These are phyloP conservation scores for Parastagonospora nodorum DNA, from an alignment of 2,329 filamentous ascomycete species.

Conservation along the genomic window DNA sequence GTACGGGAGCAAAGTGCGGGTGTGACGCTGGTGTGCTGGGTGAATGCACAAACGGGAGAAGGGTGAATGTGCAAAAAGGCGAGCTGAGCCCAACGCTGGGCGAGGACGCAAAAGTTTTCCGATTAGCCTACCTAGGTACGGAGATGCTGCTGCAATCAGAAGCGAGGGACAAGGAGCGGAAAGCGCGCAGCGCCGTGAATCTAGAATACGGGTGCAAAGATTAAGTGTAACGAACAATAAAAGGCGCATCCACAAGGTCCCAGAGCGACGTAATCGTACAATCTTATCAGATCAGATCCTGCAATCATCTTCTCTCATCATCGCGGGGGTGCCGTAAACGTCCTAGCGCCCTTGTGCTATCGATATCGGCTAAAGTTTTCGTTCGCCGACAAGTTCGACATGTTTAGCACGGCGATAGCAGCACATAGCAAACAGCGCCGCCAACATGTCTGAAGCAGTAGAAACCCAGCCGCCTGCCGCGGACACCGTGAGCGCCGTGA, in stretches of 20 bases:
- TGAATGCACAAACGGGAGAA: constrained; percentile 26
- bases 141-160: constrained; percentile 23
- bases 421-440: constrained; percentile 13
- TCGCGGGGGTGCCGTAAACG: constrained; percentile 3
- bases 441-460: constrained; percentile 36
- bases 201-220: constrained; percentile 14
- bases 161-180: constrained; percentile 20
- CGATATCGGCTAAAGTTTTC: constrained; percentile 34
- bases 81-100: constrained; percentile 30
- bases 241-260: constrained; percentile 10
- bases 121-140: constrained; percentile 24
- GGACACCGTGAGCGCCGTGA: constrained; percentile 42
- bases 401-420: constrained; percentile 13
- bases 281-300: constrained; percentile 38
- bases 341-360: constrained; percentile 16
- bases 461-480: constrained; percentile 50
- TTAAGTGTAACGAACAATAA: constrained; percentile 26
- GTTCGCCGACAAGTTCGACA: constrained; percentile 23
- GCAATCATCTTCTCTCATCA: constrained; percentile 11
- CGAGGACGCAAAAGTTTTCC: constrained; percentile 27
- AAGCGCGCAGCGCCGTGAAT: constrained; percentile 19
- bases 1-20: constrained; percentile 23
- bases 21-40: constrained; percentile 24
- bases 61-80: constrained; percentile 29
- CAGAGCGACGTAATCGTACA: neutral